These are phyloP conservation scores for Gentiana straminea DNA, from an alignment of 257 asterid species.

Conservation along the genomic window DNA sequence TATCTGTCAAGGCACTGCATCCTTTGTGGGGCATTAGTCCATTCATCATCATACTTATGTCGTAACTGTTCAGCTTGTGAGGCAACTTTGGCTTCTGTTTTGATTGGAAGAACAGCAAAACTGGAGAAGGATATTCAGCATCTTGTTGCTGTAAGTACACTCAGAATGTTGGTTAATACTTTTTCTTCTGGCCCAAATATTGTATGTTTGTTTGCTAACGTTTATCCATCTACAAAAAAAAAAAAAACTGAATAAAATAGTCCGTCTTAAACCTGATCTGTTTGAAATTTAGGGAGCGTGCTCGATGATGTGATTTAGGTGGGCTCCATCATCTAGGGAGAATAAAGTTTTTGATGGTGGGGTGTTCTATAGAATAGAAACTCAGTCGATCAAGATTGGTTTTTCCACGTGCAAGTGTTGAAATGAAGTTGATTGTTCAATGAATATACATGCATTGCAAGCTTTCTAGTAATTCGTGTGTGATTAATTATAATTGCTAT, in stretches of 20 bases:
- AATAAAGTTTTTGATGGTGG: too few relatives aligned
- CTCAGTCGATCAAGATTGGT: too few relatives aligned
- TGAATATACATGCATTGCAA: background rate
- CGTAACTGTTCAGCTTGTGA: constrained; percentile 49
- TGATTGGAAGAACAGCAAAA: constrained; percentile 70
- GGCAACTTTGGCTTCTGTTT: constrained; percentile 46
- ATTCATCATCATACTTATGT: constrained; percentile 55
- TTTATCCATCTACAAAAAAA: too few relatives aligned
- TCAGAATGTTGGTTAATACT: background rate
- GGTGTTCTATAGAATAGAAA: too few relatives aligned
- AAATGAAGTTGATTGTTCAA: too few relatives aligned
- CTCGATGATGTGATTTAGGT: too few relatives aligned
- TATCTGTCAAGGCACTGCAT: constrained; percentile 72
- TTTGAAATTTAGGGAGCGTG: too few relatives aligned
- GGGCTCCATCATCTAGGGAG: too few relatives aligned
- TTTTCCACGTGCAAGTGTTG: too few relatives aligned
- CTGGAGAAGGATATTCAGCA: constrained; percentile 74
- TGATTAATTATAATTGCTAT: background rate
- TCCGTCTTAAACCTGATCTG: too few relatives aligned
- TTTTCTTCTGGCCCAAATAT: background rate
- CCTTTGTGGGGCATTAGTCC: constrained; percentile 71
- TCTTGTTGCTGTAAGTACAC: constrained; percentile 72
- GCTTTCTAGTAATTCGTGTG: background rate
- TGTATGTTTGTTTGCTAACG: background rate
- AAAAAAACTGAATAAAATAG: too few relatives aligned